phyloP scores from a whole-genome alignment of 177 flowering plant species.

The Vitis hybrid region DNA sequence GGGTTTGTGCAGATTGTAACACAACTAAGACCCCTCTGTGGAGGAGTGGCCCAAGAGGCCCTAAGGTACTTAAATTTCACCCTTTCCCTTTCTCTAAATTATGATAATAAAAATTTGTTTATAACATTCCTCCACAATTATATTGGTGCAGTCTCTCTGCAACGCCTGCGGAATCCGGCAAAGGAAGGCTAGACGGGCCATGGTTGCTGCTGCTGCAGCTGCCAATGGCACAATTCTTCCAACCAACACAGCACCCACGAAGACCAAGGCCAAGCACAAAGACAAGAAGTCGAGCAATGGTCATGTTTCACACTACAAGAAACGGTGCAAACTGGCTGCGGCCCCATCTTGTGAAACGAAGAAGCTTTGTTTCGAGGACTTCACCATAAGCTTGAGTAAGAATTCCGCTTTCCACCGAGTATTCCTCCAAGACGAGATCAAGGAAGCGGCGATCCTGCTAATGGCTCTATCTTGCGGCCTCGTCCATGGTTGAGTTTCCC shows the following conservation, averaged over 20 bases:
- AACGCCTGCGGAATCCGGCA: slow-evolving; percentile 96
- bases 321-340: slow-evolving; percentile 37
- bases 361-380: slow-evolving; percentile 61
- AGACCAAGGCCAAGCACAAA: slow-evolving; percentile 32
- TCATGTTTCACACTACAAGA: slow-evolving; percentile 37
- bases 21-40: slow-evolving; percentile 95
- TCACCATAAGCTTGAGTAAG: slow-evolving; percentile 51
- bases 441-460: slow-evolving; percentile 88
- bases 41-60: slow-evolving; percentile 93
- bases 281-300: slow-evolving; percentile 32
- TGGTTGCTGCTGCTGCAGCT: slow-evolving; percentile 59
- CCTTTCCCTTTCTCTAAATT: slow-evolving; percentile 2
- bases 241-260: slow-evolving; percentile 17
- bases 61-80: slow-evolving; percentile 52
- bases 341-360: slow-evolving; percentile 16
- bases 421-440: slow-evolving; percentile 83
- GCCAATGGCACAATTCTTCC: slow-evolving; percentile 25
- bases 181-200: slow-evolving; percentile 80
- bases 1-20: slow-evolving; percentile 88
- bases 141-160: slow-evolving; percentile 73
- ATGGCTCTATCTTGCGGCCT: slow-evolving; percentile 92
- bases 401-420: slow-evolving; percentile 52
- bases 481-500: slow-evolving; percentile 46
- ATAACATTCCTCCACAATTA: background rate
- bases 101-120: background rate